Evolutionary conservation across 2,329 filamentous ascomycete genomes (phyloP).

Genomic region (Hypoxylon sp.): DNA sequence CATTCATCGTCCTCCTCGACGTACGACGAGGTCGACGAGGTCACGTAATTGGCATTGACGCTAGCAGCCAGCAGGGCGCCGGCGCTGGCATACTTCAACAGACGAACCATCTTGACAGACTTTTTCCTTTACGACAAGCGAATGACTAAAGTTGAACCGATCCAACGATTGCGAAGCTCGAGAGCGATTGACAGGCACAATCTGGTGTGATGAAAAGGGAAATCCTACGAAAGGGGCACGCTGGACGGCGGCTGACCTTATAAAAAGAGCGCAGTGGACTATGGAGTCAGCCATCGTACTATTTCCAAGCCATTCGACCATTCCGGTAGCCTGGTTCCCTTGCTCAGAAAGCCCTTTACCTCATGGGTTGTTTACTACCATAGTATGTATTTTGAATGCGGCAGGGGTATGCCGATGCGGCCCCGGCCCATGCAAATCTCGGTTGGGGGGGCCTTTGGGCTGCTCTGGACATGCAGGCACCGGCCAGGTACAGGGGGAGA

Average conservation of each 20-base stretch:
- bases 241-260: conserved; percentile 25
- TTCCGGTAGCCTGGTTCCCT: conserved; percentile 34
- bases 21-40: conserved; percentile 11
- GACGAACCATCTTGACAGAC: conserved; percentile 48
- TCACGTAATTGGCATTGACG: conserved; percentile 42
- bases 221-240: not conserved
- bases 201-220: conserved; percentile 27
- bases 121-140: conserved; percentile 43
- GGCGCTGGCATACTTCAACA: conserved; percentile 50
- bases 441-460: conserved; percentile 19
- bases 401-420: conserved; percentile 26
- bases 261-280: conserved; percentile 27
- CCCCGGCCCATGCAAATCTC: conserved; percentile 27
- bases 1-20: conserved; percentile 36
- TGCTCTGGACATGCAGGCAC: conserved; percentile 30
- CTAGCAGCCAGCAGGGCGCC: conserved; percentile 48
- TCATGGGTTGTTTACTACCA: conserved; percentile 19
- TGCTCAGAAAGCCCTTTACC: conserved; percentile 23
- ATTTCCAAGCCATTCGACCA: conserved; percentile 24
- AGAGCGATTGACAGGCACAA: conserved; percentile 32
- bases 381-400: conserved; percentile 29
- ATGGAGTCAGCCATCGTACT: conserved; percentile 19
- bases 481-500: conserved; percentile 10
- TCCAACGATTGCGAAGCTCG: conserved; percentile 32
- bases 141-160: conserved; percentile 50